These are phyloP conservation scores for Rhizopus arrhizus DNA, from an alignment of 371 early-diverging fungal species.

Conservation along the genomic window DNA sequence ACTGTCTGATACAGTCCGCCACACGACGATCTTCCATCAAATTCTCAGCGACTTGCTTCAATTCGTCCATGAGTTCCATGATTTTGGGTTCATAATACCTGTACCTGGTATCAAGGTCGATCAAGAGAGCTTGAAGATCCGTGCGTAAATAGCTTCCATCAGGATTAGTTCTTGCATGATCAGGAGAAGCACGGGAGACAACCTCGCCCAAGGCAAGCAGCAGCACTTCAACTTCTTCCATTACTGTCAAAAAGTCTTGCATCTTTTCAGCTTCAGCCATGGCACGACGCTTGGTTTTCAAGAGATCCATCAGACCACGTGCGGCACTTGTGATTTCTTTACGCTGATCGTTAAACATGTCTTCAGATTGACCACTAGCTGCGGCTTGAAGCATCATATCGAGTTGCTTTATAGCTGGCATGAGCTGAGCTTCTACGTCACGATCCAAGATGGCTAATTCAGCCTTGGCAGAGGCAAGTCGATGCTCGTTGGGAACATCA, in stretches of 20 bases:
- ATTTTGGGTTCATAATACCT: conserved; percentile 59
- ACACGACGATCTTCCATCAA: conserved; percentile 55
- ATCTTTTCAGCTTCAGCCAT: conserved; percentile 47
- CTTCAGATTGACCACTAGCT: conserved; percentile 19
- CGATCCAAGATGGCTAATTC: conserved; percentile 48
- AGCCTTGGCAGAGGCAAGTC: conserved; percentile 38
- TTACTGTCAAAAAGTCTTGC: conserved; percentile 46
- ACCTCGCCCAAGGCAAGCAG: conserved; percentile 50
- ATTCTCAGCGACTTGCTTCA: conserved; percentile 43
- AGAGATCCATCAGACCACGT: conserved; percentile 33
- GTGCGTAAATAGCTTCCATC: conserved; percentile 44
- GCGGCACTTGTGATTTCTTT: conserved; percentile 47
- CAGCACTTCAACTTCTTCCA: conserved; percentile 54
- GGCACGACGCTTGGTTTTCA: conserved; percentile 46
- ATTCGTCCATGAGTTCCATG: conserved; percentile 51
- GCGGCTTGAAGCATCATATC: conserved; percentile 39
- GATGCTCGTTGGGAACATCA: conserved; percentile 48
- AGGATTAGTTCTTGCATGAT: conserved; percentile 29
- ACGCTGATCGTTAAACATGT: conserved; percentile 46
- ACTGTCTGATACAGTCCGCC: conserved; percentile 41
- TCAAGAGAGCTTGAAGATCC: conserved; percentile 58
- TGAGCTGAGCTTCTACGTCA: conserved; percentile 46
- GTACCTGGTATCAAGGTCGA: conserved; percentile 60
- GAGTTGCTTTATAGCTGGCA: conserved; percentile 39
- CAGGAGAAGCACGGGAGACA: conserved; percentile 44